Evolutionary conservation across 306 rosid species (phyloP).

Genomic region (Luffa acutangula): DNA sequence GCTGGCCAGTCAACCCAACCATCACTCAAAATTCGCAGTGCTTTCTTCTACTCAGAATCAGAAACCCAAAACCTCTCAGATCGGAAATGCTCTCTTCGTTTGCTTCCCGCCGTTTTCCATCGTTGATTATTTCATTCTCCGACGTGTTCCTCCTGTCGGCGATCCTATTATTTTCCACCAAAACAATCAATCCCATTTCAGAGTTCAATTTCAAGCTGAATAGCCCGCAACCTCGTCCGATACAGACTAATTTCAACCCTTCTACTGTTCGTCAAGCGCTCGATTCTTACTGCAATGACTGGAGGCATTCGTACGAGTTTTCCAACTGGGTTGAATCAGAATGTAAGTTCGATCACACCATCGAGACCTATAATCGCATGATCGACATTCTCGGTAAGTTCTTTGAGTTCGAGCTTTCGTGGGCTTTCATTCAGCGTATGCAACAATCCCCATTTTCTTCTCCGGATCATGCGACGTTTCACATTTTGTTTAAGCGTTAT

Average conservation of each 20-base stretch:
- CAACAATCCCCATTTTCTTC: slow-evolving; percentile 22
- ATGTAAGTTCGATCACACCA: slow-evolving; percentile 37
- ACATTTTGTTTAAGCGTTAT: slow-evolving; percentile 71
- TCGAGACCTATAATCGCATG: slow-evolving; percentile 52
- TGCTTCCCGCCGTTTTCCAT: slow-evolving; percentile 8
- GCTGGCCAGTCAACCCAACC: neutral
- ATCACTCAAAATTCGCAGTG: neutral
- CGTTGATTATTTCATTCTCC: slow-evolving; percentile 5
- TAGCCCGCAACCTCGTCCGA: neutral
- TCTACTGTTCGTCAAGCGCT: slow-evolving; percentile 44
- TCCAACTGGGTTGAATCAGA: slow-evolving; percentile 54
- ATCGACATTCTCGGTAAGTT: slow-evolving; percentile 74
- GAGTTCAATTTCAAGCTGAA: neutral
- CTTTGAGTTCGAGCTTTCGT: slow-evolving; percentile 58
- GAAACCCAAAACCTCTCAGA: neutral
- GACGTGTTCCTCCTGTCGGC: slow-evolving; percentile 11
- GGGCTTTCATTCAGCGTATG: slow-evolving; percentile 64
- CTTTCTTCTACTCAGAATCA: neutral
- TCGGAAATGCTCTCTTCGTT: slow-evolving; percentile 20
- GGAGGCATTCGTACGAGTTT: slow-evolving; percentile 73
- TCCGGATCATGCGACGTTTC: slow-evolving; percentile 71
- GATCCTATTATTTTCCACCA: slow-evolving; percentile 8
- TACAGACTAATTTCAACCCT: slow-evolving; percentile 14
- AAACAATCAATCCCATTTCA: slow-evolving; percentile 18
- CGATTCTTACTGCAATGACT: slow-evolving; percentile 57